Percentiles rank a stretch among this genome's conserved stretches.
These are phyloP conservation scores for Viridothelium virens DNA, from an alignment of 495 filamentous ascomycete species.

Conservation along the genomic window DNA sequence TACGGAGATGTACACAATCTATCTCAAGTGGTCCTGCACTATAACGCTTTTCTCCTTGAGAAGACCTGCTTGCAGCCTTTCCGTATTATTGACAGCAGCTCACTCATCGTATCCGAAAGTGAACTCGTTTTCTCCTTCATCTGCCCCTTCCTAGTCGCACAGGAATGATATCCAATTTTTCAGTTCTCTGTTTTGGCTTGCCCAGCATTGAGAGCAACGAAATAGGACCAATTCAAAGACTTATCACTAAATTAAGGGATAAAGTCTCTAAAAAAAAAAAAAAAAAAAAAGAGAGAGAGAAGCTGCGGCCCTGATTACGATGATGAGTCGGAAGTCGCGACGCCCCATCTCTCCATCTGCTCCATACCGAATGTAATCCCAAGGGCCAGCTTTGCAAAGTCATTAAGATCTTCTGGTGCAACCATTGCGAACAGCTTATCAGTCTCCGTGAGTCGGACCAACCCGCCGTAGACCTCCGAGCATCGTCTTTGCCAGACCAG, in stretches of 20 bases:
- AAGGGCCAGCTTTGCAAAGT: slow-evolving; percentile 17
- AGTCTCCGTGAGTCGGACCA: slow-evolving; percentile 18
- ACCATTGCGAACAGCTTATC: slow-evolving; percentile 16
- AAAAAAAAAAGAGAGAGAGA: neutral
- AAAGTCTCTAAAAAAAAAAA: neutral
- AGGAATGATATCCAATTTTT: neutral
- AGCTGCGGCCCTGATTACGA: neutral
- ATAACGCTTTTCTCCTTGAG: neutral
- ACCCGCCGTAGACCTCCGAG: slow-evolving; percentile 19
- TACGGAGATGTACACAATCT: neutral
- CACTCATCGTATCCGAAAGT: neutral
- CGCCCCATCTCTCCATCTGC: slow-evolving; percentile 19
- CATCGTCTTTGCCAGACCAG: slow-evolving; percentile 21
- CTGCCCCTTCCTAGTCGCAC: no score
- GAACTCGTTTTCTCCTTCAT: neutral
- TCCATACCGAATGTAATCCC: slow-evolving; percentile 19
- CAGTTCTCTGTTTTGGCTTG: neutral
- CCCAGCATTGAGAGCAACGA: neutral
- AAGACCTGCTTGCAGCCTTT: neutral
- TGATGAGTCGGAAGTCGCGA: neutral
- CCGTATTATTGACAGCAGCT: neutral
- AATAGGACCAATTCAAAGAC: neutral
- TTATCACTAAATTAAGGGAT: neutral
- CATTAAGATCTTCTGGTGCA: slow-evolving; percentile 20
- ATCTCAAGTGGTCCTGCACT: neutral